Conservation (phyloP, 108 stramenopile genomes). For the Cyclotella choctawhatcheeana region DNA sequence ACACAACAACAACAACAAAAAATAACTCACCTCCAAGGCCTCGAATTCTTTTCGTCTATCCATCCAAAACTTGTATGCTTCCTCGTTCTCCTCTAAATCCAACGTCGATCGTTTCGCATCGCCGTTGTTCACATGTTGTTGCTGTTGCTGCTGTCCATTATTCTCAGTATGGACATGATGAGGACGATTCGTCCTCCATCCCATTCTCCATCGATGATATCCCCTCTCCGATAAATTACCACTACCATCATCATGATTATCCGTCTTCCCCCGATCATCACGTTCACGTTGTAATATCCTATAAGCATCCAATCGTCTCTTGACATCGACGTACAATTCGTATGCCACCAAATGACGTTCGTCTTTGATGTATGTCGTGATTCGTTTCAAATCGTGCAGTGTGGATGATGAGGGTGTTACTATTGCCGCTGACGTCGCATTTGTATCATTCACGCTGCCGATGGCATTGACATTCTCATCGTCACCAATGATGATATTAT, state of each 20-base stretch:
- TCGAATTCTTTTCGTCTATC: constrained; percentile 26
- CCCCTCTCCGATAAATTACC: too few relatives aligned
- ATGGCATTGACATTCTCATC: too few relatives aligned
- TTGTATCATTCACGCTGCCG: too few relatives aligned
- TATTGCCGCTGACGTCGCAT: too few relatives aligned
- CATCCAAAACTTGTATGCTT: constrained; percentile 7
- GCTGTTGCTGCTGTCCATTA: not conserved
- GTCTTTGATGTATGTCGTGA: constrained; percentile 65
- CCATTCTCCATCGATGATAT: too few relatives aligned
- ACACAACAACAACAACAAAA: not conserved
- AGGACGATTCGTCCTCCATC: not conserved
- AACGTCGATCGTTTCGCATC: not conserved
- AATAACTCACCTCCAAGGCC: constrained; percentile 36
- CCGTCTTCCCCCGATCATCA: not conserved
- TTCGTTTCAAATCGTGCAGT: constrained; percentile 56
- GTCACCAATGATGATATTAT: too few relatives aligned
- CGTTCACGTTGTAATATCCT: not conserved
- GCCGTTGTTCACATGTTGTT: not conserved
- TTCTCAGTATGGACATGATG: not conserved
- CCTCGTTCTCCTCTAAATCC: not conserved
- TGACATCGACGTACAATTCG: constrained; percentile 48
- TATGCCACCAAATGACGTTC: constrained; percentile 76
- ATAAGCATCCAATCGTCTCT: constrained; percentile 23
- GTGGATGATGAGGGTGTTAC: constrained; percentile 53
- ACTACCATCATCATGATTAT: too few relatives aligned